Base-by-base conservation (phyloP, 1,284 basidiomycete species). In the Ustilago esculenta region DNA sequence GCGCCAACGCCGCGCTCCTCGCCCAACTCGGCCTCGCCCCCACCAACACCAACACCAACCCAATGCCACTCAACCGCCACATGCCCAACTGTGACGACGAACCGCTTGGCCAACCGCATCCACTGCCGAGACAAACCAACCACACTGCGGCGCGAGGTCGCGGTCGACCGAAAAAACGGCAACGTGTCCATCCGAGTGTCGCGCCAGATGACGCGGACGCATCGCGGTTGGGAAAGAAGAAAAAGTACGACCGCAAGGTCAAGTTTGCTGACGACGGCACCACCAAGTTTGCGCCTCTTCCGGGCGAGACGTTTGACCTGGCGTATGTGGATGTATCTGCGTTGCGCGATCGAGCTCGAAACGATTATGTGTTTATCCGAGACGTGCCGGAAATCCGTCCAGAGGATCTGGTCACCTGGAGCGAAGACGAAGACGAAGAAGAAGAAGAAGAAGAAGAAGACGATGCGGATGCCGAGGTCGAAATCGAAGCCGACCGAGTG, bases 221-320 rank as follows among this genome's bases (percentile, higher is more conserved):
- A n/a, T n/a, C n/a, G n/a, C n/a, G n/a, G n/a, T n/a, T n/a, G n/a
- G n/a, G n/a, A n/a, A 59, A 55, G 14, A 58, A 46, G 42, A 63
- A 59, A 14, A 71, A 61, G 30, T 49, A 65, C 20, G 49, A 57
- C 7, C 68, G 63, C 30, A 65, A 51, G 21, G 44, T 66, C 51
- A 59, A 37, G 30, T 61, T 66, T 33, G 68, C 61, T 3, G 63
- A 66, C 5, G 61, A 71, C 33, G 63, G 68, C 32, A 71, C 68
- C 25, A 71, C 68, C 29, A 71, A 49, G 27, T 48, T 44, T 1
- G 50, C 47, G 4, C 68, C 68, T 7, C 43, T 41, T 1, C 34
- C 25, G 1, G 68, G 68, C 33, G 50, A 66, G n/a, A n/a, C 30
- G 5, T 61, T 65, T 29, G 52, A 43, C 7, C 33, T 66, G 6